Conservation (phyloP, 768 basidiomycete genomes). For the Favolaschia claudopus region DNA sequence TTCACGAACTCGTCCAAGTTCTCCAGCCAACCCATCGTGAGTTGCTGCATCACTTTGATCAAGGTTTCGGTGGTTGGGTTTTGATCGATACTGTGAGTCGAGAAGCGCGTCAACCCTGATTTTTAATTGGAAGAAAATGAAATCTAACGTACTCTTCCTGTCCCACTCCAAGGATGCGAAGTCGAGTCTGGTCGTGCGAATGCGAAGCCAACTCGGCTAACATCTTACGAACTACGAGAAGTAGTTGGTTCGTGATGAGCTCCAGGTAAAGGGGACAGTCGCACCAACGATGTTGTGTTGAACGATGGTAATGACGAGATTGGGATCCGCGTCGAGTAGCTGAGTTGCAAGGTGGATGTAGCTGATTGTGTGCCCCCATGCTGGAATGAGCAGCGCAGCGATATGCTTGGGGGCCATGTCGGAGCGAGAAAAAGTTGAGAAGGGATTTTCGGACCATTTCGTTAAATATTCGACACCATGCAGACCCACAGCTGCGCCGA, state of each 20-base stretch:
- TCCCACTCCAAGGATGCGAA: conserved; percentile 14
- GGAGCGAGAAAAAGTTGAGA: not conserved
- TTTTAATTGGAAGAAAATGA: not conserved
- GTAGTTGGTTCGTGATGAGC: not conserved
- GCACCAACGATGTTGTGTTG: conserved; percentile 17
- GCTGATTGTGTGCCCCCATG: conserved; percentile 8
- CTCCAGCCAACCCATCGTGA: conserved; percentile 14
- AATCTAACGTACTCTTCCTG: not conserved
- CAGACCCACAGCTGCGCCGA: too few relatives aligned
- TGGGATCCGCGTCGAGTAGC: conserved; percentile 10
- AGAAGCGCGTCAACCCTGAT: not conserved
- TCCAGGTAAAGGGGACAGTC: not conserved
- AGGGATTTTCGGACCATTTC: too few relatives aligned
- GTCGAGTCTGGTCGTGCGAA: conserved; percentile 2
- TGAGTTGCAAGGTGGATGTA: conserved; percentile 5
- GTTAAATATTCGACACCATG: too few relatives aligned
- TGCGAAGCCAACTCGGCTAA: not conserved
- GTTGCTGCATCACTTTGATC: not conserved
- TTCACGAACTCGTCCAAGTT: not conserved
- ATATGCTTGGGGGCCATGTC: conserved; percentile 17
- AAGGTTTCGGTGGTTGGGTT: too few relatives aligned
- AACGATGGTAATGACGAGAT: conserved; percentile 11
- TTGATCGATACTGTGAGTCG: not conserved
- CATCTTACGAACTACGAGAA: conserved; percentile 12
- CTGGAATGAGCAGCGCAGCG: conserved; percentile 4